Percentiles rank a stretch among this genome's conserved stretches.
Evolutionary conservation across 257 asterid genomes (phyloP).

Genomic region (Agastache rugosa): DNA sequence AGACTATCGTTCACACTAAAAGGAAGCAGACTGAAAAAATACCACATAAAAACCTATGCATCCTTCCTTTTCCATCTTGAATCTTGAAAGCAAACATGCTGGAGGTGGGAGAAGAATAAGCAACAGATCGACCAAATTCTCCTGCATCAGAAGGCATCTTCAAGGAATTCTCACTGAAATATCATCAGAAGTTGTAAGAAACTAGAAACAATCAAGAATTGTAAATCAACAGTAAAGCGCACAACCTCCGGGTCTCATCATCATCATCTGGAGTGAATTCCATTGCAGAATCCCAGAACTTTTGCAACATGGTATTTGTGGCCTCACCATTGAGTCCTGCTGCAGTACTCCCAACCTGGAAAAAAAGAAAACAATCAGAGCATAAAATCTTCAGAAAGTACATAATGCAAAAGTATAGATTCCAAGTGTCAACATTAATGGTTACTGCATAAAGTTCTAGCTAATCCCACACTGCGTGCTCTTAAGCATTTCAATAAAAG

Average conservation of each 20-base stretch:
- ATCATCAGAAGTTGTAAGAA: slow-evolving; percentile 39
- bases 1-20: not conserved
- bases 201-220: slow-evolving; percentile 27
- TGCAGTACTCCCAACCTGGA: slow-evolving; percentile 84
- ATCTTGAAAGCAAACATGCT: slow-evolving; percentile 79
- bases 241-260: slow-evolving; percentile 77
- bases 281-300: slow-evolving; percentile 99
- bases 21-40: slow-evolving; percentile 29
- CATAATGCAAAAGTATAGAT: slow-evolving; percentile 11
- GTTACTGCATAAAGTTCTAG: slow-evolving; percentile 14
- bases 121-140: slow-evolving; percentile 67
- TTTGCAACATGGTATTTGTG: slow-evolving; percentile 84
- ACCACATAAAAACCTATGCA: slow-evolving; percentile 93
- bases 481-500: not conserved
- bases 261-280: slow-evolving; percentile 83
- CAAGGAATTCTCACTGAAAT: slow-evolving; percentile 75
- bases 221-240: slow-evolving; percentile 22
- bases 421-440: not conserved
- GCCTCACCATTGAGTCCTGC: slow-evolving; percentile 66
- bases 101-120: slow-evolving; percentile 60
- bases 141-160: slow-evolving; percentile 82
- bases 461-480: not conserved
- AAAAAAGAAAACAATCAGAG: slow-evolving; percentile 29
- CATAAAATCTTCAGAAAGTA: slow-evolving; percentile 12
- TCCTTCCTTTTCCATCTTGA: slow-evolving; percentile 88